Evolutionary conservation across 2,329 filamentous ascomycete species (phyloP).

Genomic region (Dactylellina parvicollis): DNA sequence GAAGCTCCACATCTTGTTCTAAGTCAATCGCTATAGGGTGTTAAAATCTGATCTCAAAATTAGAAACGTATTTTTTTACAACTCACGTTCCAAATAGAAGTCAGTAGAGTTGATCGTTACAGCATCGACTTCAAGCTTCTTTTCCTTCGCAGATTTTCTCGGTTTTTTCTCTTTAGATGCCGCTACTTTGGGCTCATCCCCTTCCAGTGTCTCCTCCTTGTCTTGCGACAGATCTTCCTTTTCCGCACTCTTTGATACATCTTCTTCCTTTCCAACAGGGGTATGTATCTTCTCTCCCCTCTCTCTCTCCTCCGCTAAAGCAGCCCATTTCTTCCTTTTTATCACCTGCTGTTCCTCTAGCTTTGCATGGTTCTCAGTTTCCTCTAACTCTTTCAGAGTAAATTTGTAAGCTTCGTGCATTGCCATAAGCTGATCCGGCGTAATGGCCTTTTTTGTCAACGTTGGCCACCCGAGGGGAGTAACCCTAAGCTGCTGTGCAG

Average conservation of each 20-base stretch:
- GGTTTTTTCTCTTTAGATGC: conserved; percentile 2
- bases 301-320: no score
- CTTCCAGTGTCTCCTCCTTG: neutral
- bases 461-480: conserved; percentile 33
- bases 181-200: neutral
- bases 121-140: conserved; percentile 38
- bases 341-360: neutral
- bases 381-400: conserved; percentile 2
- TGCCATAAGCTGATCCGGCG: neutral
- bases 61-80: neutral
- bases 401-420: conserved; percentile 20
- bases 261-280: neutral
- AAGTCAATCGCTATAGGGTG: conserved; percentile 59
- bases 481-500: conserved; percentile 7
- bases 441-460: conserved; percentile 34
- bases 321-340: neutral
- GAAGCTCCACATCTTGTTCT: conserved; percentile 66
- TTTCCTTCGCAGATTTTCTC: conserved; percentile 29
- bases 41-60: neutral
- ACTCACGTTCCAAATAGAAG: conserved; percentile 51
- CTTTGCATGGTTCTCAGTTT: neutral
- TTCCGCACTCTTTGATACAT: neutral
- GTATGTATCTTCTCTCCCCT: no score
- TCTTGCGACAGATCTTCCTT: neutral
- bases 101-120: conserved; percentile 44